These are phyloP conservation scores for Fusarium liriodendri DNA, from an alignment of 2,329 filamentous ascomycete genomes.

Conservation along the genomic window DNA sequence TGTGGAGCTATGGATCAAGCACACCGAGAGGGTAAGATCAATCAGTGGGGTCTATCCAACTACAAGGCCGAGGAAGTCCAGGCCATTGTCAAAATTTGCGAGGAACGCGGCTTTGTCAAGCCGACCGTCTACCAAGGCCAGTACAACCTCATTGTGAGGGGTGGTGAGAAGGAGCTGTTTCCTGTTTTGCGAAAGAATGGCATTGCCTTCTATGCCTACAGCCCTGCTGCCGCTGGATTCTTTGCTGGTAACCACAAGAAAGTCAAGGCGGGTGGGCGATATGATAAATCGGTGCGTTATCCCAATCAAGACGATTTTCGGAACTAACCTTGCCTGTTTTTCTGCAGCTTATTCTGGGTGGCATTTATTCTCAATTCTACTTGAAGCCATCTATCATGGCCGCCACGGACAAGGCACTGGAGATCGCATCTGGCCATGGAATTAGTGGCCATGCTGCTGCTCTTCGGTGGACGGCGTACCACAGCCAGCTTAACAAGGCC, in stretches of 20 bases:
- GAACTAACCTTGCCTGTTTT: background rate
- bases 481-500: conserved; percentile 46
- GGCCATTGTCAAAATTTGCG: conserved; percentile 55
- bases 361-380: conserved; percentile 43
- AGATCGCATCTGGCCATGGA: conserved; percentile 46
- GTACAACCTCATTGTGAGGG: conserved; percentile 58
- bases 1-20: conserved; percentile 55
- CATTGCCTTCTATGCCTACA: conserved; percentile 59
- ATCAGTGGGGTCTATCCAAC: conserved; percentile 60
- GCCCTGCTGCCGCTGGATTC: conserved; percentile 40
- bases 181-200: conserved; percentile 54
- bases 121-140: conserved; percentile 61
- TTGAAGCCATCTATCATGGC: conserved; percentile 42
- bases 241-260: conserved; percentile 42
- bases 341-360: conserved; percentile 27
- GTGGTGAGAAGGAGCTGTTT: conserved; percentile 55
- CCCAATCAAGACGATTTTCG: background rate
- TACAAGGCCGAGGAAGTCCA: conserved; percentile 58
- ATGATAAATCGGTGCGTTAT: conserved; percentile 39
- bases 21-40: conserved; percentile 55
- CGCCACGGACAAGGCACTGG: conserved; percentile 42
- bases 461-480: conserved; percentile 54
- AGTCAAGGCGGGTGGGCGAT: conserved; percentile 33
- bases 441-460: conserved; percentile 55
- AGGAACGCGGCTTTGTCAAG: conserved; percentile 52